Conservation (phyloP, 306 rosid genomes). For the Crataegus laevigata region DNA sequence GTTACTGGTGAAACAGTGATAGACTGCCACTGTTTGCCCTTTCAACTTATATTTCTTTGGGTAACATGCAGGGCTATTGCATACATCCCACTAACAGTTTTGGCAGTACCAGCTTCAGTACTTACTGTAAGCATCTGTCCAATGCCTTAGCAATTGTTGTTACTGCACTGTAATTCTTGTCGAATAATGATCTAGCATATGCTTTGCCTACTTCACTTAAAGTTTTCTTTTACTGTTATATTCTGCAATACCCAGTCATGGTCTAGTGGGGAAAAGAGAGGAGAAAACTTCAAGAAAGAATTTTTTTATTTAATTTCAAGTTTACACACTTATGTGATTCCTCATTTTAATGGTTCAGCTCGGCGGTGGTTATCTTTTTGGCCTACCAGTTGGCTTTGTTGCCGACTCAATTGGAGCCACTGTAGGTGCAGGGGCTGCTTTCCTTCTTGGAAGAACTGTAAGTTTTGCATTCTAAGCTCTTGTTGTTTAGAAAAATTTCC, state of each 20-base stretch:
- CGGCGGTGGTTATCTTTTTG: conserved; percentile 93
- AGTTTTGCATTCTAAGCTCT: conserved; percentile 17
- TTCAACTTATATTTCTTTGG: conserved; percentile 4
- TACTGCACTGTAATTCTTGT: not conserved
- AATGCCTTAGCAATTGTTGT: not conserved
- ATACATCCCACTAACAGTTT: conserved; percentile 77
- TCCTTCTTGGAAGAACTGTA: conserved; percentile 86
- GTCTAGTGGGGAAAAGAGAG: not conserved
- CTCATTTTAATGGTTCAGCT: conserved; percentile 42
- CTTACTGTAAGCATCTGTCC: conserved; percentile 48
- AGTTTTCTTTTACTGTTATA: not conserved
- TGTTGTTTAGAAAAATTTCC: not conserved
- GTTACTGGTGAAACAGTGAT: not conserved
- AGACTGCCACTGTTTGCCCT: not conserved
- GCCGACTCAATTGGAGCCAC: conserved; percentile 88
- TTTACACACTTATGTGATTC: conserved; percentile 6
- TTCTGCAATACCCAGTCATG: not conserved
- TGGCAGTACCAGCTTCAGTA: conserved; percentile 90
- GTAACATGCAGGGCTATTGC: conserved; percentile 58
- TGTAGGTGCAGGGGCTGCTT: conserved; percentile 81
- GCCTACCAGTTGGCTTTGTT: conserved; percentile 66
- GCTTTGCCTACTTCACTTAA: not conserved
- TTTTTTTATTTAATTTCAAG: not conserved
- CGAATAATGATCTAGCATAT: not conserved
- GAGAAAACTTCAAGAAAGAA: not conserved